These are phyloP conservation scores for Floccularia luteovirens DNA, from an alignment of 768 basidiomycete genomes.

Conservation along the genomic window DNA sequence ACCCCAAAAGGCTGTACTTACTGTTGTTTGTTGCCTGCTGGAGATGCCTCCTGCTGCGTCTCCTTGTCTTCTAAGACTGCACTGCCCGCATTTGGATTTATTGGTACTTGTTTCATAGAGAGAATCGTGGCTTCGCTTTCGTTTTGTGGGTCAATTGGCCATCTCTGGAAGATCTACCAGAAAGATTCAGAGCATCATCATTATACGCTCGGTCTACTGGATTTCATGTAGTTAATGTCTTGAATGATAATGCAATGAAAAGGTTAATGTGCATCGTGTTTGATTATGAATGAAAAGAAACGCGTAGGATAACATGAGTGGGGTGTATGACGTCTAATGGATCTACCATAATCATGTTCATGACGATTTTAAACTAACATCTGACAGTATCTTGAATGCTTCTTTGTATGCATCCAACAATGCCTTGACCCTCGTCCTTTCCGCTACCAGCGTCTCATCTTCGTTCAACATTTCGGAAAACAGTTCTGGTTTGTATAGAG, in stretches of 20 bases:
- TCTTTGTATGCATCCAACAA: slow-evolving; percentile 95
- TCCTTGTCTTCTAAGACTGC: not conserved
- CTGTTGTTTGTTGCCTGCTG: not conserved
- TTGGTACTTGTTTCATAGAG: too few species aligned
- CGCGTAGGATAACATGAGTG: slow-evolving; percentile 2
- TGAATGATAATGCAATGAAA: too few species aligned
- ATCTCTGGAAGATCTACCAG: too few species aligned
- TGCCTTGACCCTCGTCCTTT: slow-evolving; percentile 89
- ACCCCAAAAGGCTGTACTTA: too few species aligned
- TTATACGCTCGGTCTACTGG: too few species aligned
- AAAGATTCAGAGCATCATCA: too few species aligned
- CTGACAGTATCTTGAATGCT: slow-evolving; percentile 81
- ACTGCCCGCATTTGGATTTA: too few species aligned
- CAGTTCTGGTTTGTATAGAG: slow-evolving; percentile 90
- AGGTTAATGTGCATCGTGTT: slow-evolving; percentile 2
- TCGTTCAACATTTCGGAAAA: slow-evolving; percentile 90
- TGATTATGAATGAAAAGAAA: slow-evolving; percentile 2
- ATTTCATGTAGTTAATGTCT: too few species aligned
- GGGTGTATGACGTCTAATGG: too few species aligned
- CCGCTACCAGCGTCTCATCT: slow-evolving; percentile 91
- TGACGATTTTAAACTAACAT: slow-evolving; percentile 68
- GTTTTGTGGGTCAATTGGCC: too few species aligned
- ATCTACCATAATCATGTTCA: slow-evolving; percentile 13
- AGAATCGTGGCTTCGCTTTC: too few species aligned
- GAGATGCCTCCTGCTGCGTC: not conserved